phyloP scores from a whole-genome alignment of 2,329 filamentous ascomycete species.

The Cladosporium sphaerospermum region DNA sequence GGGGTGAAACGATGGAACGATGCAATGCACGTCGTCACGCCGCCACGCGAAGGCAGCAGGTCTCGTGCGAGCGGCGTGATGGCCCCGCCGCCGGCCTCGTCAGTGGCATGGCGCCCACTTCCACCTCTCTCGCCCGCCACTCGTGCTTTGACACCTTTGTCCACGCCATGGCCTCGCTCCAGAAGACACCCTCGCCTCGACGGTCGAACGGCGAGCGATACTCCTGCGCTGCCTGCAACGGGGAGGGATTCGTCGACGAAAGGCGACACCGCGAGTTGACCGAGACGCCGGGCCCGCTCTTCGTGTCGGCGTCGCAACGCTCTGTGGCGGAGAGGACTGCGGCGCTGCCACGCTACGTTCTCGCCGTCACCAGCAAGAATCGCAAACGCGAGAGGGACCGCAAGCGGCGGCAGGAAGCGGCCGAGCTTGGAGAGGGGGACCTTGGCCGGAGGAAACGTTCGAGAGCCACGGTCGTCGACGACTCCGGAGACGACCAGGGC shows the following conservation, averaged over 20 bases:
- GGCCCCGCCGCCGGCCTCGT: too few relatives aligned
- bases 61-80: too few relatives aligned
- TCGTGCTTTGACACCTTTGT: too few relatives aligned
- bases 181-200: neutral
- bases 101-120: too few relatives aligned
- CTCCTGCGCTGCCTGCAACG: neutral
- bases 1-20: too few relatives aligned
- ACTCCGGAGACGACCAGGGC: neutral
- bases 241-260: neutral
- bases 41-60: too few relatives aligned
- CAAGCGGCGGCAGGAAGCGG: neutral
- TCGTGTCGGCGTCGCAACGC: neutral
- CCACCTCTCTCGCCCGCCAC: too few relatives aligned
- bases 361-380: neutral
- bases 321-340: neutral
- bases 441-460: neutral
- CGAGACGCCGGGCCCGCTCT: neutral
- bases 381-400: neutral
- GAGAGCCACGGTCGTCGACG: neutral
- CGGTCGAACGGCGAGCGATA: neutral
- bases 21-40: too few relatives aligned
- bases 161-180: too few relatives aligned
- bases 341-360: neutral
- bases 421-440: neutral
- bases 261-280: neutral